phyloP scores from a whole-genome alignment of 805 yeast species.

The Metschnikowia picachoensis region DNA sequence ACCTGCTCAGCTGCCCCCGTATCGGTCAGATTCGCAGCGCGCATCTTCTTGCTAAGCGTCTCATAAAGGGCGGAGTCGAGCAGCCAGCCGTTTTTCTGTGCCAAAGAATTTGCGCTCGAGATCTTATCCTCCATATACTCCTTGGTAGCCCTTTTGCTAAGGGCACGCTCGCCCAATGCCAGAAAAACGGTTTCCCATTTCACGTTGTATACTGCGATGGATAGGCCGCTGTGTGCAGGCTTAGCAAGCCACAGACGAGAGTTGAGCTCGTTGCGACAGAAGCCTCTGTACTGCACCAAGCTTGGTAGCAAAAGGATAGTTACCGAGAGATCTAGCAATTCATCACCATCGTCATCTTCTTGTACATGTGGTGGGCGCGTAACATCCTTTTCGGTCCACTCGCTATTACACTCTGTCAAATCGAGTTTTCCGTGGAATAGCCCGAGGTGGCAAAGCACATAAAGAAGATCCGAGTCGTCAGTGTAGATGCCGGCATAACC shows the following conservation, averaged over 20 bases:
- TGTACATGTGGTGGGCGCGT: slow-evolving; percentile 19
- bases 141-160: slow-evolving; percentile 27
- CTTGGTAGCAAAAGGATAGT: slow-evolving; percentile 65
- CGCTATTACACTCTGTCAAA: slow-evolving; percentile 29
- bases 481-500: slow-evolving; percentile 75
- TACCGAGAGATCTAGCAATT: slow-evolving; percentile 47
- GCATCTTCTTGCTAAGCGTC: not conserved
- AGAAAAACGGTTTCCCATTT: slow-evolving; percentile 42
- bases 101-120: slow-evolving; percentile 8
- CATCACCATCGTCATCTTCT: slow-evolving; percentile 20
- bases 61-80: slow-evolving; percentile 19
- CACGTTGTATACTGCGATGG: slow-evolving; percentile 58
- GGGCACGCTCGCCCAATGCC: slow-evolving; percentile 25
- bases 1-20: no score
- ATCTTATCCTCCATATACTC: slow-evolving; percentile 26
- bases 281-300: slow-evolving; percentile 60
- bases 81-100: slow-evolving; percentile 28
- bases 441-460: slow-evolving; percentile 75
- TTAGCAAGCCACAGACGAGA: slow-evolving; percentile 65
- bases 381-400: slow-evolving; percentile 27
- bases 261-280: slow-evolving; percentile 62
- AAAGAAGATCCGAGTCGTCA: slow-evolving; percentile 84
- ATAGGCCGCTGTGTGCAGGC: slow-evolving; percentile 70
- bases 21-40: no score
- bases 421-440: slow-evolving; percentile 40